Conservation (phyloP, 2,329 filamentous ascomycete species). For the Fusarium concolor region DNA sequence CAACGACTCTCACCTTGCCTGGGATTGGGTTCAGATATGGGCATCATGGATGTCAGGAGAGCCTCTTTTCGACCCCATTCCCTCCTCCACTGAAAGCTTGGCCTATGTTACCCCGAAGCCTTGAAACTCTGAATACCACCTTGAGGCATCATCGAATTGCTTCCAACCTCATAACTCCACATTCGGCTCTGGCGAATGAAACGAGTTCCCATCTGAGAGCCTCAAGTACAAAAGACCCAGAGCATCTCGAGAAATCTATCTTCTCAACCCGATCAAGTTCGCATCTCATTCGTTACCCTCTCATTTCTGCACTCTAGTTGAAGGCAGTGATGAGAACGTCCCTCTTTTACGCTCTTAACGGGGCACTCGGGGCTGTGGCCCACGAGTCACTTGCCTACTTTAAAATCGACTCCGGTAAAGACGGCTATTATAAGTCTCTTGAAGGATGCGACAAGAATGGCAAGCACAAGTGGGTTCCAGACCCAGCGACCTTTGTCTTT, state of each 20-base stretch:
- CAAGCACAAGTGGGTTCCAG: conserved; percentile 44
- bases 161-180: conserved; percentile 9
- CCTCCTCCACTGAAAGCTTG: conserved; percentile 12
- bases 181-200: neutral
- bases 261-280: conserved; percentile 32
- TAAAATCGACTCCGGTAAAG: conserved; percentile 22
- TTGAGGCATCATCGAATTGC: neutral
- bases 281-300: conserved; percentile 34
- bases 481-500: conserved; percentile 43
- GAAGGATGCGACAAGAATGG: conserved; percentile 42
- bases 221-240: conserved; percentile 31
- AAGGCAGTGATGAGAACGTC: conserved; percentile 40
- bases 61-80: neutral
- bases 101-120: conserved; percentile 5
- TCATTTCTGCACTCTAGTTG: conserved; percentile 23
- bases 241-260: conserved; percentile 1
- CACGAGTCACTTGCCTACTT: conserved; percentile 43
- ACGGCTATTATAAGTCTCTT: conserved; percentile 21
- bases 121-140: conserved; percentile 7
- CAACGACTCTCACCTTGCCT: neutral
- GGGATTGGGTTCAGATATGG: neutral
- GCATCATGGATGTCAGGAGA: conserved; percentile 22
- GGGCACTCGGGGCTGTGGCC: conserved; percentile 40
- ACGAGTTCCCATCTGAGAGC: neutral
- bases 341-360: conserved; percentile 43